Conservation (phyloP, 331 rosid genomes). For the Malus hybrid region DNA sequence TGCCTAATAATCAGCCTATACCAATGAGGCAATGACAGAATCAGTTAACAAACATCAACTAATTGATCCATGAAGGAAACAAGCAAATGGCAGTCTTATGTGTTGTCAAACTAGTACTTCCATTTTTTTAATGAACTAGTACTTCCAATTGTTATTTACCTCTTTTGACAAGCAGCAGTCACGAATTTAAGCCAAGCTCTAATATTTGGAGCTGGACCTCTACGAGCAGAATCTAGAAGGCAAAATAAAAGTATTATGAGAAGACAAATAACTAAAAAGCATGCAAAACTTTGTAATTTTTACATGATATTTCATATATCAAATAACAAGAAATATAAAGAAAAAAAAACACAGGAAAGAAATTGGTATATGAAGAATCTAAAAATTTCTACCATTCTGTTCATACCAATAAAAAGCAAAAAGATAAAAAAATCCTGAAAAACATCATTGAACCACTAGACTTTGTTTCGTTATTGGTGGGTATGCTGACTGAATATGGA, state of each 20-base stretch:
- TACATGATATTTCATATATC: background rate
- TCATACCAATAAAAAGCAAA: background rate
- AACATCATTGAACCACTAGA: no score
- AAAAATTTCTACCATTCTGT: background rate
- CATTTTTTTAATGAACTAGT: no score
- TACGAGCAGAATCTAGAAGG: constrained; percentile 49
- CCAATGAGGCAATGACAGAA: background rate
- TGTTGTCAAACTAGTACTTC: background rate
- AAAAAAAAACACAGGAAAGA: background rate
- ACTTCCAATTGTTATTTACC: constrained; percentile 28
- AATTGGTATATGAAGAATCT: background rate
- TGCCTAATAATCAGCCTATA: background rate
- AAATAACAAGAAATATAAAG: background rate
- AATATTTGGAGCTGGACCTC: constrained; percentile 71
- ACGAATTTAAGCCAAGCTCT: constrained; percentile 68
- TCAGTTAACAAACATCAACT: background rate
- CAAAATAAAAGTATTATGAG: constrained; percentile 13
- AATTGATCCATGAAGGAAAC: background rate
- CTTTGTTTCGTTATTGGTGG: background rate
- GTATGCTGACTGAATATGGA: background rate
- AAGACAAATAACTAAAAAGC: background rate
- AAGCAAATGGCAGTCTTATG: background rate
- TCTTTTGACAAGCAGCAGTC: constrained; percentile 51
- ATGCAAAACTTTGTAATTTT: background rate
- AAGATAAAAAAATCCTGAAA: background rate